Percentiles rank a stretch among this genome's conserved stretches.
These are phyloP conservation scores for Letharia columbiana DNA, from an alignment of 495 filamentous ascomycete genomes.

Conservation along the genomic window DNA sequence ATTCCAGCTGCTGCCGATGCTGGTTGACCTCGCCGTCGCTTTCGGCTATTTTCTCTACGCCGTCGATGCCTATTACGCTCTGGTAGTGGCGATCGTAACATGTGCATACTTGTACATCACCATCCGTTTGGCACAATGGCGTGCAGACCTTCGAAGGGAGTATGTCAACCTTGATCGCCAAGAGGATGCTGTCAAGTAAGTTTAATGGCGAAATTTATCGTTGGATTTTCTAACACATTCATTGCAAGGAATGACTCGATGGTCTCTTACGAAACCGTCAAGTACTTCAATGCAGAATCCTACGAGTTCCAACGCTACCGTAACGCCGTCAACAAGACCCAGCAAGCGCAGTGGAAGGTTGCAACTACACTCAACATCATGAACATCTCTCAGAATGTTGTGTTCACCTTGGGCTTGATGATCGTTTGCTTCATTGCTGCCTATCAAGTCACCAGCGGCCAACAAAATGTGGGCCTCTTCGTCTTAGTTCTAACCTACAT, in stretches of 20 bases:
- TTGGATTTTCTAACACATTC: slow-evolving; percentile 8
- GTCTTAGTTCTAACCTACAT: slow-evolving; percentile 80
- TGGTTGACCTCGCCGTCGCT: slow-evolving; percentile 81
- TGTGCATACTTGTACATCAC: slow-evolving; percentile 95
- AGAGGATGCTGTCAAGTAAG: slow-evolving; percentile 84
- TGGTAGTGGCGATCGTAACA: slow-evolving; percentile 83
- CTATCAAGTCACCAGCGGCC: slow-evolving; percentile 71
- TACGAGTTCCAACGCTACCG: slow-evolving; percentile 88
- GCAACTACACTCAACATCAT: slow-evolving; percentile 80
- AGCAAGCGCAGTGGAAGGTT: slow-evolving; percentile 80
- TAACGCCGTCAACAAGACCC: slow-evolving; percentile 68
- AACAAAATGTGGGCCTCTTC: slow-evolving; percentile 68
- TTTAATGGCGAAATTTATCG: background rate
- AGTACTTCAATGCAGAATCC: slow-evolving; percentile 95
- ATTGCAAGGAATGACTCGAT: slow-evolving; percentile 77
- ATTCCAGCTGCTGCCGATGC: slow-evolving; percentile 90
- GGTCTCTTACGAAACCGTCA: slow-evolving; percentile 95
- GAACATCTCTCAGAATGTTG: slow-evolving; percentile 87
- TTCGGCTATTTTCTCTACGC: slow-evolving; percentile 72
- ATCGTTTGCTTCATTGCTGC: slow-evolving; percentile 78
- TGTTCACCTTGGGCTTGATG: slow-evolving; percentile 86
- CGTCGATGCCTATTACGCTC: slow-evolving; percentile 86
- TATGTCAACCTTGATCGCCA: slow-evolving; percentile 93
- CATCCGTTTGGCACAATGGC: slow-evolving; percentile 88
- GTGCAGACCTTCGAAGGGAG: slow-evolving; percentile 77